Evolutionary conservation across 192 early-diverging fungal genomes (phyloP).

Genomic region (Dimargaris xerosporica): DNA sequence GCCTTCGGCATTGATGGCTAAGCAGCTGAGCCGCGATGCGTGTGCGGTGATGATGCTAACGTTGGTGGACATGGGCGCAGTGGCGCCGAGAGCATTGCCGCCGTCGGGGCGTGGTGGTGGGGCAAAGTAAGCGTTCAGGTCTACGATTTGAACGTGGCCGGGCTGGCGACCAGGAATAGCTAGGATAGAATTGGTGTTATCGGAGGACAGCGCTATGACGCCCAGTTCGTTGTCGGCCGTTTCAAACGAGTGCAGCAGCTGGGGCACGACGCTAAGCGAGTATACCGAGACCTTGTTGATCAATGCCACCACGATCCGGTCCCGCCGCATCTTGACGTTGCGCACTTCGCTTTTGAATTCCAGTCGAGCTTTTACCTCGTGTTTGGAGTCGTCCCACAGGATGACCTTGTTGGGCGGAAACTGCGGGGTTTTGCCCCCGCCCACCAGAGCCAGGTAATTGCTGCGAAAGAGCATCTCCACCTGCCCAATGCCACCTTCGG

Average conservation of each 20-base stretch:
- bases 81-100: not conserved
- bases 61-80: slow-evolving; percentile 32
- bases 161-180: slow-evolving; percentile 69
- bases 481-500: slow-evolving; percentile 53
- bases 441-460: slow-evolving; percentile 77
- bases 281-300: slow-evolving; percentile 70
- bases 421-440: slow-evolving; percentile 65
- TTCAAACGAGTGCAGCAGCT: slow-evolving; percentile 63
- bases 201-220: slow-evolving; percentile 49
- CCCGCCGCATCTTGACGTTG: slow-evolving; percentile 58
- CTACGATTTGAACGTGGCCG: slow-evolving; percentile 76
- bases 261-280: slow-evolving; percentile 49
- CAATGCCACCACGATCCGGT: slow-evolving; percentile 63
- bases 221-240: slow-evolving; percentile 66
- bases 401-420: slow-evolving; percentile 77
- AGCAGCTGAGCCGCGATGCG: slow-evolving; percentile 53
- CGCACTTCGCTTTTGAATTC: slow-evolving; percentile 70
- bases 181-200: slow-evolving; percentile 48
- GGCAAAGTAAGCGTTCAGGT: slow-evolving; percentile 42
- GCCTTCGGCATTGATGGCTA: slow-evolving; percentile 65
- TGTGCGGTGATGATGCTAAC: slow-evolving; percentile 75
- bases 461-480: slow-evolving; percentile 74
- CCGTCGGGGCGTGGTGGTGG: slow-evolving; percentile 3
- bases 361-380: slow-evolving; percentile 51
- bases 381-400: slow-evolving; percentile 71